A percentile compares a stretch with the other conserved stretches of the same genome.
phyloP scores from a whole-genome alignment of 371 early-diverging fungal species.

The Mortierella sp. region DNA sequence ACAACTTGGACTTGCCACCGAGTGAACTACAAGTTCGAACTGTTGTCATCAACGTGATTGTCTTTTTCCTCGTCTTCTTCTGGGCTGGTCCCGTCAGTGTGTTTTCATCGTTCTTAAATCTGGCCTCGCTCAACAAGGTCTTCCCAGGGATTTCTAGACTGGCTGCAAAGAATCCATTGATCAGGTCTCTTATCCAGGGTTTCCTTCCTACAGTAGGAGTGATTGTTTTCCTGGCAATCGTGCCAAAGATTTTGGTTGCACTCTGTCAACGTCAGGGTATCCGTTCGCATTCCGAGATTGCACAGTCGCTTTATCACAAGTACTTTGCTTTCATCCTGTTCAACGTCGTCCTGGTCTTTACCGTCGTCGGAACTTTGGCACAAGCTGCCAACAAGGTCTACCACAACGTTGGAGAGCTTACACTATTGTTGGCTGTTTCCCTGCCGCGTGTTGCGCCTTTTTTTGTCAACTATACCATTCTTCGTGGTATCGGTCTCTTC shows the following conservation, averaged over 20 bases:
- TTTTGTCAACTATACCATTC: constrained; percentile 82
- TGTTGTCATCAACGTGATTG: constrained; percentile 66
- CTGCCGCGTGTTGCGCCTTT: constrained; percentile 80
- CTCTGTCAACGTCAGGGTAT: constrained; percentile 71
- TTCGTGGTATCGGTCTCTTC: constrained; percentile 72
- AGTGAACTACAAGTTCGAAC: constrained; percentile 61
- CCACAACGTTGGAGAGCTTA: constrained; percentile 37
- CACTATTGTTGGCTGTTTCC: constrained; percentile 45
- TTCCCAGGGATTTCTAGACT: constrained; percentile 29
- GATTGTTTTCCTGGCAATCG: constrained; percentile 68
- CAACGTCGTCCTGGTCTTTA: constrained; percentile 91
- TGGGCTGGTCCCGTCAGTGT: constrained; percentile 66
- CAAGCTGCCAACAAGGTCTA: constrained; percentile 76
- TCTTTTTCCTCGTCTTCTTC: constrained; percentile 55
- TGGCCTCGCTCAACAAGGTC: constrained; percentile 71
- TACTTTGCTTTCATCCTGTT: constrained; percentile 90
- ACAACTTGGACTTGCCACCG: constrained; percentile 76
- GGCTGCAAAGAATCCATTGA: constrained; percentile 38
- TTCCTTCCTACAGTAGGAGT: constrained; percentile 74
- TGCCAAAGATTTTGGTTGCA: constrained; percentile 75
- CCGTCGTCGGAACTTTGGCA: constrained; percentile 84
- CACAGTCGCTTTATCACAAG: constrained; percentile 77
- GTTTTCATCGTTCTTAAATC: constrained; percentile 78
- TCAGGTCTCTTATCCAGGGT: constrained; percentile 69
- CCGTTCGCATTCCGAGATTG: constrained; percentile 72